phyloP scores from a whole-genome alignment of 345 rosid species.

The Eucalyptus polyanthemos region DNA sequence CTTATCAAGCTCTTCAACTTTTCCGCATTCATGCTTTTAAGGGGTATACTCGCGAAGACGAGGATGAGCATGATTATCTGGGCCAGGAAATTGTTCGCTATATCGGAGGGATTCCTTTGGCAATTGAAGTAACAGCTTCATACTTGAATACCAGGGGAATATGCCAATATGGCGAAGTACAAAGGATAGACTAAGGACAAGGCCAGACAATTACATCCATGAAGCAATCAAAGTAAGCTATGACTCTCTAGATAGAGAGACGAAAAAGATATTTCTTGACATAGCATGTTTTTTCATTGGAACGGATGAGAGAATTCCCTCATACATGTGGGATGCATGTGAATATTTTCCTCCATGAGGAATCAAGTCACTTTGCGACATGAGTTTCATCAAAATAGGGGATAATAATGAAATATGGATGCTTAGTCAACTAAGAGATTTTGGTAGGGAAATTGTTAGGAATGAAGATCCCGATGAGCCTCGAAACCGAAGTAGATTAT shows the following conservation, averaged over 20 bases:
- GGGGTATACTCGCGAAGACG: not conserved
- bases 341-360: rapidly evolving
- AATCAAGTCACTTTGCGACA: not conserved
- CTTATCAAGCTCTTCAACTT: not conserved
- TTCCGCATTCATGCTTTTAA: not conserved
- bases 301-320: not conserved
- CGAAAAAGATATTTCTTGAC: not conserved
- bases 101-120: not conserved
- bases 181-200: too few species aligned
- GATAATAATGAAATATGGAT: not conserved
- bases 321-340: not conserved
- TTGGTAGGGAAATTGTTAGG: not conserved
- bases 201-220: too few species aligned
- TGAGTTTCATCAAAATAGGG: not conserved
- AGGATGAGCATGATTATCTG: not conserved
- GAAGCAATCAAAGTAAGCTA: not conserved
- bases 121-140: not conserved
- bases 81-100: too few species aligned
- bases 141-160: rapidly evolving
- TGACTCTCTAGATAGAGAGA: rapidly evolving
- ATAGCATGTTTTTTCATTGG: not conserved
- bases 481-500: not conserved
- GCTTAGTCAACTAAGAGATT: not conserved
- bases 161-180: too few species aligned
- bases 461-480: not conserved